Conservation (phyloP, 495 filamentous ascomycete genomes). For the Rusavskia elegans region DNA sequence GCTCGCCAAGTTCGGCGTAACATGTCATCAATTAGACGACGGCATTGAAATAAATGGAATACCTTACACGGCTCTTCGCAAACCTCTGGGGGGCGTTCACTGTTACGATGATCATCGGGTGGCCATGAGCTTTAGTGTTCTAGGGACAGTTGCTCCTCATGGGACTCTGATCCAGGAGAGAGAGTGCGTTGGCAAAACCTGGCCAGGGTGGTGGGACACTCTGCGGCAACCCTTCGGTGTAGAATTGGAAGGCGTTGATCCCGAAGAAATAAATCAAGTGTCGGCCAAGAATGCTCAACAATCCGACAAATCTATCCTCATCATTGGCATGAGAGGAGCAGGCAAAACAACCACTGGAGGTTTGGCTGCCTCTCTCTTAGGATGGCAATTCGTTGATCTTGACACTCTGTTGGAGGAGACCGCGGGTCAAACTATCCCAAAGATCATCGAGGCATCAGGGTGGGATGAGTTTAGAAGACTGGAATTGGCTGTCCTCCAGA, state of each 20-base stretch:
- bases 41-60: slow-evolving; percentile 75
- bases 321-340: slow-evolving; percentile 95
- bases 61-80: slow-evolving; percentile 39
- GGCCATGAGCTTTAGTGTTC: slow-evolving; percentile 94
- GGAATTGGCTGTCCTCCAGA: slow-evolving; percentile 60
- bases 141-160: slow-evolving; percentile 58
- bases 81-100: slow-evolving; percentile 53
- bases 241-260: slow-evolving; percentile 54
- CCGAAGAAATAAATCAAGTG: slow-evolving; percentile 24
- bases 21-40: slow-evolving; percentile 75
- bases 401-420: slow-evolving; percentile 69
- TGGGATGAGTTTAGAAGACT: slow-evolving; percentile 82
- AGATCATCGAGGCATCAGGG: slow-evolving; percentile 61
- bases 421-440: slow-evolving; percentile 60
- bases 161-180: slow-evolving; percentile 70
- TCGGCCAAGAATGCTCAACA: slow-evolving; percentile 19
- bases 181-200: slow-evolving; percentile 95
- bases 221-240: slow-evolving; percentile 61
- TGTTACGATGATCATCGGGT: slow-evolving; percentile 98
- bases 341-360: slow-evolving; percentile 88
- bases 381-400: slow-evolving; percentile 68
- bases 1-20: slow-evolving; percentile 87
- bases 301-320: slow-evolving; percentile 55
- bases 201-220: slow-evolving; percentile 98
- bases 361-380: slow-evolving; percentile 62